Percentiles rank a stretch among this genome's conserved stretches.
Conservation (phyloP, 768 basidiomycete species). For the Leccinum barrowsii region DNA sequence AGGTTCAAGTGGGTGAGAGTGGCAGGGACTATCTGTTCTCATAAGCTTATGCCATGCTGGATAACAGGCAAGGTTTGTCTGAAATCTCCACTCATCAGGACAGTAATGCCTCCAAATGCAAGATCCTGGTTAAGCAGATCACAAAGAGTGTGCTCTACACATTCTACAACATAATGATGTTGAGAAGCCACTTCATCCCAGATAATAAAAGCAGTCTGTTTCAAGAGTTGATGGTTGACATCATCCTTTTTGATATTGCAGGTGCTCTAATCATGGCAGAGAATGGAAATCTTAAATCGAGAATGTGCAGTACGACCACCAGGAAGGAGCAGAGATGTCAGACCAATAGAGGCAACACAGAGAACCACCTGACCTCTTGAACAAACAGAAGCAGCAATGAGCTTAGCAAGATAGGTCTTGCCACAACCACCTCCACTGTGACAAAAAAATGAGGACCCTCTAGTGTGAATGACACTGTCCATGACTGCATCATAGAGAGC, state of each 20-base stretch:
- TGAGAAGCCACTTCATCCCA: neutral
- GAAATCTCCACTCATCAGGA: neutral
- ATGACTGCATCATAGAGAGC: neutral
- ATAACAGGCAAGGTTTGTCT: neutral
- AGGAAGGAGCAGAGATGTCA: neutral
- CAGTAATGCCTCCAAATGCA: neutral
- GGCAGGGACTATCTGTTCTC: neutral
- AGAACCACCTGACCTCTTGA: neutral
- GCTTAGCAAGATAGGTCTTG: neutral
- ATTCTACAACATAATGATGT: neutral
- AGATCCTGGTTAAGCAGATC: neutral
- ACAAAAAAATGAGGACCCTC: neutral
- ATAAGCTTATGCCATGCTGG: neutral
- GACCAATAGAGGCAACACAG: neutral
- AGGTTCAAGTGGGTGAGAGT: neutral
- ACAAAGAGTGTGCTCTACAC: neutral
- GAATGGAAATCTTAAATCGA: neutral
- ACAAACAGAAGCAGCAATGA: neutral
- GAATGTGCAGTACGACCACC: neutral
- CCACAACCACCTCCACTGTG: neutral
- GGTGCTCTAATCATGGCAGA: neutral
- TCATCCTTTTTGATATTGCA: neutral
- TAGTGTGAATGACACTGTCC: neutral
- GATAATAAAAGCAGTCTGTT: neutral
- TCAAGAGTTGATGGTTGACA: neutral